Evolutionary conservation across 345 rosid genomes (phyloP).

Genomic region (Citrus medica): DNA sequence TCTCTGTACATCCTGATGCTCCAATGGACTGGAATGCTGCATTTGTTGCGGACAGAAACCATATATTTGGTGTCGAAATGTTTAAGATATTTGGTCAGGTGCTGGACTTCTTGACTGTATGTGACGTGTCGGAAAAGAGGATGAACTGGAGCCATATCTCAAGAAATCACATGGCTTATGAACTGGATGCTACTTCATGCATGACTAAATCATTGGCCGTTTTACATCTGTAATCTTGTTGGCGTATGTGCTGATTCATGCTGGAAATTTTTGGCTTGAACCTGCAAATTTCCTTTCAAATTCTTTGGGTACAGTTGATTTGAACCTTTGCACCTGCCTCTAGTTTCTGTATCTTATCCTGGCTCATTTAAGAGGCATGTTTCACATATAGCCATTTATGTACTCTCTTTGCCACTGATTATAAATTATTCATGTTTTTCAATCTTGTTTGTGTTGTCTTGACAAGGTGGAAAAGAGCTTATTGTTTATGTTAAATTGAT

Average conservation of each 20-base stretch:
- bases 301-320: conserved; percentile 23
- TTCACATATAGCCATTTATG: conserved; percentile 8
- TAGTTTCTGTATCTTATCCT: conserved; percentile 8
- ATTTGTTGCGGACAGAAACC: conserved; percentile 68
- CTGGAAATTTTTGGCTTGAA: conserved; percentile 6
- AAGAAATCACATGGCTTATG: conserved; percentile 68
- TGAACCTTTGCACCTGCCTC: conserved; percentile 7
- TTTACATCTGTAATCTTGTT: conserved; percentile 51
- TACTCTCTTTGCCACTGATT: conserved; percentile 14
- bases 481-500: background rate
- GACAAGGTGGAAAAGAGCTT: background rate
- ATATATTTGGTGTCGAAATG: conserved; percentile 88
- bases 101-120: conserved; percentile 74
- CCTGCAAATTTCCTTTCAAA: conserved; percentile 16
- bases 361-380: background rate
- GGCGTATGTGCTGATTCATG: conserved; percentile 5
- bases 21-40: conserved; percentile 99
- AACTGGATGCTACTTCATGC: conserved; percentile 81
- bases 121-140: conserved; percentile 41
- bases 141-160: conserved; percentile 76
- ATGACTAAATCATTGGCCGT: conserved; percentile 74
- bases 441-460: conserved; percentile 13
- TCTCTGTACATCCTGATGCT: conserved; percentile 92
- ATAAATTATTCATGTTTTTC: conserved; percentile 19
- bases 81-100: conserved; percentile 96